These are phyloP conservation scores for Pseudogymnoascus sp. DNA, from an alignment of 2,329 filamentous ascomycete species.

Conservation along the genomic window DNA sequence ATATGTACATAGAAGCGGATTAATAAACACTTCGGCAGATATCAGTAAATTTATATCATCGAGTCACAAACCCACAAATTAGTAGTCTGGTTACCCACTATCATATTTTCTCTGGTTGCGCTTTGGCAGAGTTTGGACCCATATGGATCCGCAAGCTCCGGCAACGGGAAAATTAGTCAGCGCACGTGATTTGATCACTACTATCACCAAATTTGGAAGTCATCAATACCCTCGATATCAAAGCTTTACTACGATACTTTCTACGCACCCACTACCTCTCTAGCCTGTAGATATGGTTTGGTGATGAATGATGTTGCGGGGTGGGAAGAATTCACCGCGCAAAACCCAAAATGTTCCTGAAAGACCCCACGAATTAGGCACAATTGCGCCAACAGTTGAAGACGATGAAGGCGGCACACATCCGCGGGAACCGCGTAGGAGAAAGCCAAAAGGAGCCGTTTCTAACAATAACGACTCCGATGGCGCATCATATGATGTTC, in stretches of 20 bases:
- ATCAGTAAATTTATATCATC: background rate
- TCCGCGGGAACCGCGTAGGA: background rate
- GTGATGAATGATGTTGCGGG: background rate
- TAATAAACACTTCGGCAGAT: background rate
- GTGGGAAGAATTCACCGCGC: background rate
- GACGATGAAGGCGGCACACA: background rate
- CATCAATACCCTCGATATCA: background rate
- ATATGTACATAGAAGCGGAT: background rate
- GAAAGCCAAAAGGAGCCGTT: background rate
- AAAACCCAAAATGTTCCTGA: background rate
- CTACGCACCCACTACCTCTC: background rate
- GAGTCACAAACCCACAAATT: background rate
- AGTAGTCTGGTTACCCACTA: background rate
- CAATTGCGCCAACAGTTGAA: background rate
- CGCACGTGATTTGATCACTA: background rate
- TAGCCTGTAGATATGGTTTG: background rate
- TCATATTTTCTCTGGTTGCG: background rate
- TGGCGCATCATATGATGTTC: constrained; percentile 10
- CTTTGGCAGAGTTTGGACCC: background rate
- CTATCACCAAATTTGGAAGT: background rate
- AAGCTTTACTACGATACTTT: background rate
- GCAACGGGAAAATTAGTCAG: background rate
- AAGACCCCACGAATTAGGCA: background rate
- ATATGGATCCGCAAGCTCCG: background rate
- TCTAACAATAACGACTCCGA: background rate